phyloP scores from a whole-genome alignment of 495 filamentous ascomycete species.

The Thermothielavioides terrestris region DNA sequence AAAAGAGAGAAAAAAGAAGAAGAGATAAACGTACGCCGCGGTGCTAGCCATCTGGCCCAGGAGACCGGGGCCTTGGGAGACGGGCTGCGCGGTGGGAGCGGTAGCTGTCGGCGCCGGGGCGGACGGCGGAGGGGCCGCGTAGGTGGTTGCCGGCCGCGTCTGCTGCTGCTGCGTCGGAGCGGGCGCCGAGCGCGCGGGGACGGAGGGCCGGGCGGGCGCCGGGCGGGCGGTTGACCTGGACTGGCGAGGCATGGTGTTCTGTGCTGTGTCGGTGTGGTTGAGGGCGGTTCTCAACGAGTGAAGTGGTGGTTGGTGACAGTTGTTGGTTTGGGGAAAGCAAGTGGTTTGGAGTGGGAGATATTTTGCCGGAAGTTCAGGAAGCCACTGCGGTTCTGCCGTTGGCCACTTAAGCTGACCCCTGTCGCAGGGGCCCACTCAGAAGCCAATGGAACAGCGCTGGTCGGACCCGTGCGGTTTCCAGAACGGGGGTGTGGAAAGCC shows the following conservation, averaged over 20 bases:
- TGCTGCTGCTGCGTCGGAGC: conserved; percentile 52
- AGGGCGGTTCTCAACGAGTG: not conserved
- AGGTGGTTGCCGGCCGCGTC: conserved; percentile 55
- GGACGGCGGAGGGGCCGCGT: conserved; percentile 43
- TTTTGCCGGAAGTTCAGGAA: conserved; percentile 5
- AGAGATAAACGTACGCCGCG: conserved; percentile 60
- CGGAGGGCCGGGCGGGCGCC: conserved; percentile 57
- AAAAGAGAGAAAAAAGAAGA: conserved; percentile 10
- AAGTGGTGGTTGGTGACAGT: conserved; percentile 4
- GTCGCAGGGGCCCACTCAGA: conserved; percentile 10
- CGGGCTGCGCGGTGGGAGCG: conserved; percentile 22
- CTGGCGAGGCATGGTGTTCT: conserved; percentile 67
- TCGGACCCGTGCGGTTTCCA: not conserved
- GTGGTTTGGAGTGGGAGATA: conserved; percentile 1
- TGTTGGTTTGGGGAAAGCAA: not conserved
- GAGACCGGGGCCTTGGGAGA: conserved; percentile 59
- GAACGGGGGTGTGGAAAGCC: not conserved
- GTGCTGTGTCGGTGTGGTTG: not conserved
- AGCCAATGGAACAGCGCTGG: conserved; percentile 20
- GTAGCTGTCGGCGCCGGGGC: conserved; percentile 41
- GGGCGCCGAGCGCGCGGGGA: conserved; percentile 51
- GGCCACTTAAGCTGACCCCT: conserved; percentile 15
- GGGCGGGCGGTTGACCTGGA: conserved; percentile 55
- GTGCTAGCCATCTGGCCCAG: conserved; percentile 84
- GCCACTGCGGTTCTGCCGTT: conserved; percentile 18